Base-by-base conservation (phyloP, 2,329 filamentous ascomycete genomes). In the Xylaria sp. region DNA sequence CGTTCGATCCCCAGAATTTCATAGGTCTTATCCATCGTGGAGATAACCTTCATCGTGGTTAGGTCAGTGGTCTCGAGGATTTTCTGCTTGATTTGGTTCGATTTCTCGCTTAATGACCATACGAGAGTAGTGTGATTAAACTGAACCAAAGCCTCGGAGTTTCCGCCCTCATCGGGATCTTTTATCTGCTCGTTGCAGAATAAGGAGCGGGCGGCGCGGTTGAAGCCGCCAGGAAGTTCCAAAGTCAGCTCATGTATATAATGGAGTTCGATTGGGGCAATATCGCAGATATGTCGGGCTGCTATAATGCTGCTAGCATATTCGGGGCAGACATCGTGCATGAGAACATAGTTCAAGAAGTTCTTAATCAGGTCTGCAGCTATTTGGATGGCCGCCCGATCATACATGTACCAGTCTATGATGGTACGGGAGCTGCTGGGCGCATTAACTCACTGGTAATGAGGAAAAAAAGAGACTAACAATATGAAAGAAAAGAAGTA, bases 251-350 rank as follows among this genome's bases (percentile, higher is more conserved):
- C 77, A 5, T 84, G 80, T 42, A 90, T 84, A 61, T 86, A 83
- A 70, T 87, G 87, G 42, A 96, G 84, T 79, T 98, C 93, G 1
- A 82, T 75, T 2, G 88, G 84, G 1, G 92, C 93, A 16, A 84
- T 76, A 23, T 89, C 85, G 74, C 93, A 97, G 32, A 95, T 78
- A 1, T 78, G 78, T 8, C 91, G 83, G 0, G 94, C 93, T 0
- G 85, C 82, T 18, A 87, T 81, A 66, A 98, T 84, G 71, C 95
- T 87, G 0, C 85, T 82, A 0, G 80, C 83, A 76, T 94, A 92
- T 78, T 98, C 96, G 0, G 92, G 91, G 75, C 94, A 97, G 18
- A 97, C 95, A 44, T 92, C 87, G 76, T 98, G 94, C 69, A 92
- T 88, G 10, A 94, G 84, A 0, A 98, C 84, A 73, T 98, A 99